A percentile compares a stretch with the other conserved stretches of the same genome.
phyloP scores from a whole-genome alignment of 257 asterid genomes.

The Nemophila menziesii region DNA sequence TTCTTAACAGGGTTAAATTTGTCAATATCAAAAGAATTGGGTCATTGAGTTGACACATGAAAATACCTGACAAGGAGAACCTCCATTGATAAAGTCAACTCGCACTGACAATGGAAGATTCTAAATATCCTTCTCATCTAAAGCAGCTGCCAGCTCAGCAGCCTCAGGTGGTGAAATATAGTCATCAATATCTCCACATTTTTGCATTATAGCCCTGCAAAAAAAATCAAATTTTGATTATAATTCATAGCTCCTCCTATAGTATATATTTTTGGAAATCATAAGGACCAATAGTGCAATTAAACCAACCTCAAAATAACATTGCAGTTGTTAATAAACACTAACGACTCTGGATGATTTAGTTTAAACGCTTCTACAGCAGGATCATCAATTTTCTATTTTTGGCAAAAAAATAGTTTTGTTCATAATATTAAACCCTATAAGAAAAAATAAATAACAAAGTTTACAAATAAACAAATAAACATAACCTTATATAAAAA shows the following conservation, averaged over 20 bases:
- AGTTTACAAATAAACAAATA: too few relatives aligned
- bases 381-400: too few relatives aligned
- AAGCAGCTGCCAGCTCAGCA: not conserved
- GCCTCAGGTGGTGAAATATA: conserved; percentile 4
- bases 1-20: not conserved
- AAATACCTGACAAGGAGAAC: not conserved
- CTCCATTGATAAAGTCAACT: conserved; percentile 3
- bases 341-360: conserved; percentile 1
- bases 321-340: conserved; percentile 1
- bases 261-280: too few relatives aligned
- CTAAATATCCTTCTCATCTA: not conserved
- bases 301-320: not conserved
- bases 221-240: not conserved
- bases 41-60: not conserved
- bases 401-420: too few relatives aligned
- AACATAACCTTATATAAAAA: too few relatives aligned
- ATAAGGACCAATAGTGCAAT: not conserved
- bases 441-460: too few relatives aligned
- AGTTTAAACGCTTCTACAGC: not conserved
- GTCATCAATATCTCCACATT: conserved; percentile 3
- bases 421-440: too few relatives aligned
- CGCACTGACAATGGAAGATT: not conserved
- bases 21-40: not conserved
- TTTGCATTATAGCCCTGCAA: conserved; percentile 5
- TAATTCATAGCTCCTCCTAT: too few relatives aligned